Evolutionary conservation across 345 rosid species (phyloP), one percentile per base, ranked within the genome.

Genomic region (Brassica cretica): DNA sequence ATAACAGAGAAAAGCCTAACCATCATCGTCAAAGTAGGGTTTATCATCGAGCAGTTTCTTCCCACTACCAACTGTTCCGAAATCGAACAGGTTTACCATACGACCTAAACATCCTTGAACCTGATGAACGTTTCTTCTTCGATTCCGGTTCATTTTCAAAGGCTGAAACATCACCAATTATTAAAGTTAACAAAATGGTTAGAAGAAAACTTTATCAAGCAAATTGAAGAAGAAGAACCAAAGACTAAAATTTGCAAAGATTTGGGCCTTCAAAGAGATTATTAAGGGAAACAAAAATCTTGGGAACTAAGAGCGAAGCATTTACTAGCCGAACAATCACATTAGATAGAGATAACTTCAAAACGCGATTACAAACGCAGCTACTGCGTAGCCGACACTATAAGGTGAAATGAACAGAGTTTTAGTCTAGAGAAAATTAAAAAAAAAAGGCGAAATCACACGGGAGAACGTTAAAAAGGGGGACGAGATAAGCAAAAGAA

Each of bases 71-170:
- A 70, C 76, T 0, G 86, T 73, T 60, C 88, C 89, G 73, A 87
- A 82, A 77, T 91, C 93, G 68, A 91, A 90, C 51, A 90, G 87
- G 84, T 89, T 84, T 11, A 84, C 83, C 87, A 84, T 71, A 9
- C 85, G 82, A 56, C 82, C 78, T 64, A 82, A 70, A 67, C 87
- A 90, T 80, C 97, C 93, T 8, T 90, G 87, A 80, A 84, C 78
- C 63, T 79, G 80, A 46, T 19, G 9, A 55, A 49, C 80, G 75
- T 85, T 90, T 62, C 67, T 86, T 72, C 80, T 74, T 82, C 78
- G 87, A 70, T 81, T 72, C 62, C 78, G 80, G 41, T 88, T 86
- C 97, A 94, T 92, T 35, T 80, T 85, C 78, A 82, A 55, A 79
- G 35, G 82, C 98, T 90, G 72, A 35, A 74, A 24, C 19, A 32